phyloP scores from a whole-genome alignment of 305 asterid genomes.

The Fraxinus angustifolia region DNA sequence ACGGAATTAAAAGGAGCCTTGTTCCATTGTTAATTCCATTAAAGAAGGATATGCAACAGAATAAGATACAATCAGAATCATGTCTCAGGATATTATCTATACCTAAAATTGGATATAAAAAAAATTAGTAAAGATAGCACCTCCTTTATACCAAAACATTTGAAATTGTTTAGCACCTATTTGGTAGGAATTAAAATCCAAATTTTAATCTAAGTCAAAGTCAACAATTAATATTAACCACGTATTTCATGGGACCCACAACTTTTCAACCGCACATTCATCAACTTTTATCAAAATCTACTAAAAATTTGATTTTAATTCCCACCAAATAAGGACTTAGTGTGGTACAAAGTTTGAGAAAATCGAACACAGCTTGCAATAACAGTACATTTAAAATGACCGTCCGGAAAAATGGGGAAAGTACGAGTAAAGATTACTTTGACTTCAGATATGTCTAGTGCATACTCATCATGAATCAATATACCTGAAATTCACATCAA shows the following conservation, averaged over 20 bases:
- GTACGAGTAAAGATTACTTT: not conserved
- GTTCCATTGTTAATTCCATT: slow-evolving; percentile 10
- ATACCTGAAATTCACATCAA: not conserved
- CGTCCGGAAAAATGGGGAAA: not conserved
- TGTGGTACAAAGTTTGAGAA: not conserved
- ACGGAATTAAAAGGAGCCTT: not conserved
- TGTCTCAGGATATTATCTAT: not conserved
- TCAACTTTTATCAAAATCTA: not conserved
- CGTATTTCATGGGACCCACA: not conserved
- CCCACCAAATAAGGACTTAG: not conserved
- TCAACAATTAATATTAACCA: not conserved
- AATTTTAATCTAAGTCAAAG: not conserved
- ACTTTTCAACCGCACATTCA: not conserved
- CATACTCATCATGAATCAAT: not conserved
- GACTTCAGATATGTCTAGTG: not conserved
- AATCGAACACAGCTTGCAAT: not conserved
- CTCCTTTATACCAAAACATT: not conserved
- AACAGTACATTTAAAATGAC: not conserved
- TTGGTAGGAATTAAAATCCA: not conserved
- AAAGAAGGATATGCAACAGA: slow-evolving; percentile 7
- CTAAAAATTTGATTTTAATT: not conserved
- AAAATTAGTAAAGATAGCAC: not conserved
- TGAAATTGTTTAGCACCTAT: not conserved
- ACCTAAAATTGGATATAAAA: not conserved
- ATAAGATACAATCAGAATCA: slow-evolving; percentile 11